A percentile compares a stretch with the other conserved stretches of the same genome.
phyloP scores from a whole-genome alignment of 495 filamentous ascomycete genomes.

The Aspergillus avenaceus region DNA sequence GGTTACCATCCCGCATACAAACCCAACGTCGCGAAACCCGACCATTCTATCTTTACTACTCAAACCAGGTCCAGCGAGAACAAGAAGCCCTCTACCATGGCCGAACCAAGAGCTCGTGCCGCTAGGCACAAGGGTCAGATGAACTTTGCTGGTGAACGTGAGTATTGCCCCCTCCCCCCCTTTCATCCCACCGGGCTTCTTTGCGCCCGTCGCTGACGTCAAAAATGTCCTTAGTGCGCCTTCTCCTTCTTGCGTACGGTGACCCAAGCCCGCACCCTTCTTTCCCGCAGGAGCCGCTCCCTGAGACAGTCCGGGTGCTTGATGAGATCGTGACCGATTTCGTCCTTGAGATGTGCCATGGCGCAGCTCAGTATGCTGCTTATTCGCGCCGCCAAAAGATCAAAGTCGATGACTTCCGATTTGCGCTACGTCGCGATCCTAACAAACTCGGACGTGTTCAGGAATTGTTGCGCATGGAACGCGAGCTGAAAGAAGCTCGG shows the following conservation, averaged over 20 bases:
- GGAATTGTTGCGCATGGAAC: conserved; percentile 78
- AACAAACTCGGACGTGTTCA: conserved; percentile 84
- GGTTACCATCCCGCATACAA: conserved; percentile 25
- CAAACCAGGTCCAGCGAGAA: conserved; percentile 8
- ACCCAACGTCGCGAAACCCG: neutral
- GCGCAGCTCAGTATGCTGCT: conserved; percentile 74
- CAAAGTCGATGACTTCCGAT: conserved; percentile 97
- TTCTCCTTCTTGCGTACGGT: conserved; percentile 83
- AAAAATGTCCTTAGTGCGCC: conserved; percentile 50
- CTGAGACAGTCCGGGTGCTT: conserved; percentile 77
- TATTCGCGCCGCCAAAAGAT: conserved; percentile 87
- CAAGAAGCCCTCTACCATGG: conserved; percentile 24
- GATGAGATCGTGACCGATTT: conserved; percentile 95
- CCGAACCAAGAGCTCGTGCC: conserved; percentile 72
- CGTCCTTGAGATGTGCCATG: conserved; percentile 83
- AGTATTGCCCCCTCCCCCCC: conserved; percentile 13
- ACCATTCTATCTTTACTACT: neutral
- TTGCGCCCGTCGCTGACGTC: neutral
- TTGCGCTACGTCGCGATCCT: conserved; percentile 79
- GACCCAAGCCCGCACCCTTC: conserved; percentile 53
- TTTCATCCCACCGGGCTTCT: neutral
- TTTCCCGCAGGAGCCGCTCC: conserved; percentile 56
- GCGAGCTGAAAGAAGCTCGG: conserved; percentile 70
- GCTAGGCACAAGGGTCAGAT: conserved; percentile 84
- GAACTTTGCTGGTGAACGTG: conserved; percentile 82